Evolutionary conservation across 2,329 filamentous ascomycete genomes (phyloP).

Genomic region (Claviceps digitariae): DNA sequence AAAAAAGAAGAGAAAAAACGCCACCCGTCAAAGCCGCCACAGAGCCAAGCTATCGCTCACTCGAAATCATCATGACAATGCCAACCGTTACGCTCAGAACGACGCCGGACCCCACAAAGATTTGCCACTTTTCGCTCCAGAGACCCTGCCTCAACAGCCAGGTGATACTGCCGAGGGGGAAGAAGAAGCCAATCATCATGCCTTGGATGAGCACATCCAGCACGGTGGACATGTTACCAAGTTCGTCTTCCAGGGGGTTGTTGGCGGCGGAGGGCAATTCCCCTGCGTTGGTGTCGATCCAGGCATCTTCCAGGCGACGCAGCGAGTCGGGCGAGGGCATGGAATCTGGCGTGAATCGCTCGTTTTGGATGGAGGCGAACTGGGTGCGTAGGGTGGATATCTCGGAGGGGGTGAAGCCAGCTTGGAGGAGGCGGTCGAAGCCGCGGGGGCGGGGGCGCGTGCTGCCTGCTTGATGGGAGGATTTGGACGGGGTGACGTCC

Average conservation of each 20-base stretch:
- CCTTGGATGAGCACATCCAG: slow-evolving; percentile 81
- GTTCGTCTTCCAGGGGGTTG: slow-evolving; percentile 27
- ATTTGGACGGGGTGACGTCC: slow-evolving; percentile 29
- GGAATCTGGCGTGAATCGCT: slow-evolving; percentile 73
- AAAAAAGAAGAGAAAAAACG: neutral
- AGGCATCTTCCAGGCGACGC: slow-evolving; percentile 70
- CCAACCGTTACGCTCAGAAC: slow-evolving; percentile 68
- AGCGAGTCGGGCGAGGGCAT: slow-evolving; percentile 71
- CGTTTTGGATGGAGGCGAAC: slow-evolving; percentile 72
- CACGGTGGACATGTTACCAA: slow-evolving; percentile 37
- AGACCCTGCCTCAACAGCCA: slow-evolving; percentile 81
- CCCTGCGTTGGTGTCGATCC: slow-evolving; percentile 61
- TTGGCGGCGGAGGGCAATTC: slow-evolving; percentile 25
- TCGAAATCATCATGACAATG: slow-evolving; percentile 39
- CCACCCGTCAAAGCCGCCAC: neutral
- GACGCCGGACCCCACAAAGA: slow-evolving; percentile 78
- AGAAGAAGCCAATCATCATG: slow-evolving; percentile 86
- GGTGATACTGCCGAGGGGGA: slow-evolving; percentile 72
- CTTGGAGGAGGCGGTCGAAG: slow-evolving; percentile 71
- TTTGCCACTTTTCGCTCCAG: slow-evolving; percentile 69
- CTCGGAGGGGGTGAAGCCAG: slow-evolving; percentile 73
- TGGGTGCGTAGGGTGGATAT: slow-evolving; percentile 76
- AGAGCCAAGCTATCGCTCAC: slow-evolving; percentile 13
- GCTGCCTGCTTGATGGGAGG: slow-evolving; percentile 12
- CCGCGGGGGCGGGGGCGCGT: slow-evolving; percentile 40